Base-by-base conservation (phyloP, 2,329 filamentous ascomycete genomes). In the Coniochaeta sp. region DNA sequence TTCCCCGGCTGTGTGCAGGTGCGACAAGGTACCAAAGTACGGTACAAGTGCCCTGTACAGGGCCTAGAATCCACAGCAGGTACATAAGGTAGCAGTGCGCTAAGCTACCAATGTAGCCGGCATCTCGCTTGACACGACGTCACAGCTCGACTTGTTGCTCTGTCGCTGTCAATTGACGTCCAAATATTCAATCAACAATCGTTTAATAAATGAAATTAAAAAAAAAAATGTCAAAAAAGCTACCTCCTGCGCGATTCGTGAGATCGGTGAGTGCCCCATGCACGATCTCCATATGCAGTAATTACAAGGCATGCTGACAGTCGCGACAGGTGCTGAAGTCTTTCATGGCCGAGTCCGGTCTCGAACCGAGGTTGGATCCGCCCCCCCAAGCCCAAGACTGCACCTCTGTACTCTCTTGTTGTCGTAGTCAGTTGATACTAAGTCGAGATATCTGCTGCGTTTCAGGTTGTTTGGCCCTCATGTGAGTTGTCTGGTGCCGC, bases 301-400 rank as follows among this genome's bases (percentile, higher is more conserved):
- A 31, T 31, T n/a, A 47, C 6, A 5, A 11, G 26, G 1, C 9
- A 12, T 52, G 14, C 43, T 22, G 24, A 43, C 11, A 14, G 16
- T 34, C 33, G 38, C 36, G 44, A 62, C 61, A 95, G 91, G 91
- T 96, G 55, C 83, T 91, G 79, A 89, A 89, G 72, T 93, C 90
- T 1, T 97, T 97, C 74, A 85, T 90, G 77, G 83, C 84, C 65
- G 89, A 91, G 64, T 96, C 92, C 6, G 93, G 93, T 7, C 77
- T 98, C 22, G 93, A 97, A 73, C 91, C 91, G 72, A 89, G 90
- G 93, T 96, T 71, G 68, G 76, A 70, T n/a, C 26, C 38, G 33
- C 56, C 22, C 54, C 54, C 38, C n/a, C n/a, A n/a, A n/a, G n/a
- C n/a, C n/a, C n/a, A n/a, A 31, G 17, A 57, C 31, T 26, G 47